Percentiles rank a stretch among this genome's conserved stretches.
Evolutionary conservation across 805 yeast genomes (phyloP).

Genomic region (Tetrapisispora nanseiensis): DNA sequence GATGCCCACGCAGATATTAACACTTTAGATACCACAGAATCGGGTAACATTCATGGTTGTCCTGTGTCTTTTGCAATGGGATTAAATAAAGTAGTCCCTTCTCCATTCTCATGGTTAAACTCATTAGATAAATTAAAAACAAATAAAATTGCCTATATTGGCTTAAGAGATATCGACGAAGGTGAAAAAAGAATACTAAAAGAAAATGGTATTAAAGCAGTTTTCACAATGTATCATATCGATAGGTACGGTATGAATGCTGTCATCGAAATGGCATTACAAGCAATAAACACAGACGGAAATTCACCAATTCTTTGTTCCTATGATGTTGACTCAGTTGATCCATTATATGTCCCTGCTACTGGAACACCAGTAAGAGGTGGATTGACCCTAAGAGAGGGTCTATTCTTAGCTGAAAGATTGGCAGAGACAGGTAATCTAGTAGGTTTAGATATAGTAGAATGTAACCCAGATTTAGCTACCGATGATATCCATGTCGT

Average conservation of each 20-base stretch:
- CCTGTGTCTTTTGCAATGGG: slow-evolving; percentile 91
- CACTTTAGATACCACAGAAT: slow-evolving; percentile 69
- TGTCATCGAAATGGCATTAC: slow-evolving; percentile 86
- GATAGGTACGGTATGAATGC: slow-evolving; percentile 88
- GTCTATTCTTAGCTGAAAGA: slow-evolving; percentile 84
- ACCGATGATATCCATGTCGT: slow-evolving; percentile 61
- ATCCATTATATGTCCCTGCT: slow-evolving; percentile 88
- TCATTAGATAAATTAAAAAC: slow-evolving; percentile 54
- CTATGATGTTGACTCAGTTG: slow-evolving; percentile 95
- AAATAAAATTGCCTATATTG: slow-evolving; percentile 78
- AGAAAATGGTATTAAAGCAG: slow-evolving; percentile 64
- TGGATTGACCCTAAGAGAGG: slow-evolving; percentile 90
- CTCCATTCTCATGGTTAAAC: slow-evolving; percentile 1
- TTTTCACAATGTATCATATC: slow-evolving; percentile 86
- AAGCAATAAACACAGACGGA: slow-evolving; percentile 61
- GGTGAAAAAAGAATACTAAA: slow-evolving; percentile 71
- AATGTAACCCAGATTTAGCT: slow-evolving; percentile 84
- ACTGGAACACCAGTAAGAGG: slow-evolving; percentile 98
- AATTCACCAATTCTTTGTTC: slow-evolving; percentile 76
- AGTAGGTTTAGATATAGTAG: slow-evolving; percentile 84
- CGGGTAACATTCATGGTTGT: slow-evolving; percentile 94
- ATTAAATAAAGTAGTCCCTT: slow-evolving; percentile 36
- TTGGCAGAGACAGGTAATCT: slow-evolving; percentile 84
- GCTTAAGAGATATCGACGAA: slow-evolving; percentile 84
- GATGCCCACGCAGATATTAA: slow-evolving; percentile 98